Base-by-base conservation (phyloP, 1,139 yeast genomes). In the Saccharomyces pastorianus region DNA sequence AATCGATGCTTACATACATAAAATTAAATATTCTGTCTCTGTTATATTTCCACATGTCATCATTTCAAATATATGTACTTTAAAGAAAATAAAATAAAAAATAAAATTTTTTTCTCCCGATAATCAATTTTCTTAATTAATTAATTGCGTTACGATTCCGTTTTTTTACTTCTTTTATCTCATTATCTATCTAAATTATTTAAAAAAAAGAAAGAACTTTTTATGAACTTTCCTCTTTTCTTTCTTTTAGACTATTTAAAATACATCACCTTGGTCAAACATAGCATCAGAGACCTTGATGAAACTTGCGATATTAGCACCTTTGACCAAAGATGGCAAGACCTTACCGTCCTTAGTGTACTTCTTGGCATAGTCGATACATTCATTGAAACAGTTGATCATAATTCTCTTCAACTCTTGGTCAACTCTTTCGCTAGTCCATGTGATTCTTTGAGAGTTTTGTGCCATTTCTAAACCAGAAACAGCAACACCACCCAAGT, bases 381-480 rank as follows among this genome's bases (percentile, higher is more conserved):
- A 91, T 81, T 84, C 88, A 72, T 88, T 81, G 83, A 93, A 93
- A 80, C 96, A 88, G 73, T 81, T 84, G 75, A 84, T 80, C 98
- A 93, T 91, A 74, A 93, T 91, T 72, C 80, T 81, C 83, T 89
- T 88, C 72, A 90, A 83, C 75, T 85, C 88, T 60, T 73, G 71
- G 75, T 90, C 97, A 67, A 90, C 97, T 77, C 87, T 89, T 78
- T 88, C 96, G 58, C 82, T 66, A 59, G 95, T 81, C 96, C 96
- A 90, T 63, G 77, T 75, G 62, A 85, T 83, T 80, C 98, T 88
- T 74, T 86, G 95, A 58, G 97, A 89, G 88, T 93, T 93, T 80
- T 93, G 99, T 61, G 98, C 97, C 98, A 93, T 93, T 81, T 93
- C 99, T 65, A 93, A 83, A 73, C 98, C 98, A 59, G 96, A 89